These are phyloP conservation scores for Diaporthe sp. DNA, from an alignment of 2,329 filamentous ascomycete genomes.

Conservation along the genomic window DNA sequence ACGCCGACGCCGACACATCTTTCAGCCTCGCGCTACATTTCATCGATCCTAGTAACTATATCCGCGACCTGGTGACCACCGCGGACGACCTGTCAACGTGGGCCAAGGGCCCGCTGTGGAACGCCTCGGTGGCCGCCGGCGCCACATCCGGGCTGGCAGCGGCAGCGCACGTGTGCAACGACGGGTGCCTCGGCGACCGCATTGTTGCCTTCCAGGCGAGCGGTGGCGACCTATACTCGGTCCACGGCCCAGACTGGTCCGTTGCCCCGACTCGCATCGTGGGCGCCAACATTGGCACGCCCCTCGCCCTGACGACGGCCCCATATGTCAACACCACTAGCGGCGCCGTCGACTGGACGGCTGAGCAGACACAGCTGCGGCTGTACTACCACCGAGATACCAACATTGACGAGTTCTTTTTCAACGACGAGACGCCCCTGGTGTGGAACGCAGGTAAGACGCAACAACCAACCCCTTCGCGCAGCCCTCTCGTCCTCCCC, in stretches of 20 bases:
- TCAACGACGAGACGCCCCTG: not conserved
- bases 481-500: not conserved
- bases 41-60: not conserved
- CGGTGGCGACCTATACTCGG: not conserved
- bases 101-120: constrained; percentile 6
- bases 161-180: not conserved
- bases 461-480: not conserved
- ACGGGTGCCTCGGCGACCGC: not conserved
- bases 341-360: not conserved
- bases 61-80: not conserved
- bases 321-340: not conserved
- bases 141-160: not conserved
- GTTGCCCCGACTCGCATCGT: not conserved
- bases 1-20: not conserved
- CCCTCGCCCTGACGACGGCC: not conserved
- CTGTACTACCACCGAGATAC: constrained; percentile 1
- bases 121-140: not conserved
- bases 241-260: not conserved
- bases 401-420: constrained; percentile 2
- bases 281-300: constrained; percentile 1
- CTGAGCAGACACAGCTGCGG: not conserved
- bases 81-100: not conserved
- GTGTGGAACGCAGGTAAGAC: not conserved
- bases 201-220: not conserved
- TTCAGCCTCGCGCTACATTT: not conserved